Evolutionary conservation across 1,284 basidiomycete species (phyloP), one percentile per base, ranked within the genome.

Genomic region (Pulveroboletus sp.): DNA sequence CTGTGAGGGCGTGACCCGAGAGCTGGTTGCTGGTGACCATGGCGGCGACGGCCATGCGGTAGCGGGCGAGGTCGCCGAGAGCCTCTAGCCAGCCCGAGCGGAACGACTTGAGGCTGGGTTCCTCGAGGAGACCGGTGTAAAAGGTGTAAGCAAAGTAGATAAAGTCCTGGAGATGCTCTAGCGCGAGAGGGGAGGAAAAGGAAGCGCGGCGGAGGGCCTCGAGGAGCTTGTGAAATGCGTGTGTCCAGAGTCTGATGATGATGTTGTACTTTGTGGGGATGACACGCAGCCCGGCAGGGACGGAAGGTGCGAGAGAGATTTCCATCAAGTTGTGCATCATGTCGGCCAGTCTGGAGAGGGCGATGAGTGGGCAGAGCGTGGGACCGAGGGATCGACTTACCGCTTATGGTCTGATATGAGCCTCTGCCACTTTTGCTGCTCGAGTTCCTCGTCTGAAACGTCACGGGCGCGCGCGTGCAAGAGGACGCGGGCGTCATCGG

Each of bases 241-340:
- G 89, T 1, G 92, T 89, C 96, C 97, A 99, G 0, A 99, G 80
- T 15, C 96, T 86, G 33, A 89, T 89, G 52, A 96, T 92, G 61
- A 98, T 94, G 72, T 96, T 97, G 77, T 98, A 98, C 66, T 94
- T 95, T 45, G 86, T 86, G 0, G 96, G 94, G 43, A 98, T 91
- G 60, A 89, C 86, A 46, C 93, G 89, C 4, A 98, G 77, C 0
- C 94, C 95, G 0, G 91, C 84, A 0, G 96, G 96, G 1, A 96
- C 85, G 25, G 86, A 86, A 0, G 94, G 92, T 8, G 94, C 87
- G 47, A 95, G 84, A 0, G 94, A 92, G 25, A 96, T 86, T 52
- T 87, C 83, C 54, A 99, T 82, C 47, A 98, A 85, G 62, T 91
- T 87, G 72, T 94, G 92, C 68, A 97, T 94, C 52, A 85, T 81